Evolutionary conservation across 441 rosid species (phyloP), one percentile per base, ranked within the genome.

Genomic region (Brassica balearica): DNA sequence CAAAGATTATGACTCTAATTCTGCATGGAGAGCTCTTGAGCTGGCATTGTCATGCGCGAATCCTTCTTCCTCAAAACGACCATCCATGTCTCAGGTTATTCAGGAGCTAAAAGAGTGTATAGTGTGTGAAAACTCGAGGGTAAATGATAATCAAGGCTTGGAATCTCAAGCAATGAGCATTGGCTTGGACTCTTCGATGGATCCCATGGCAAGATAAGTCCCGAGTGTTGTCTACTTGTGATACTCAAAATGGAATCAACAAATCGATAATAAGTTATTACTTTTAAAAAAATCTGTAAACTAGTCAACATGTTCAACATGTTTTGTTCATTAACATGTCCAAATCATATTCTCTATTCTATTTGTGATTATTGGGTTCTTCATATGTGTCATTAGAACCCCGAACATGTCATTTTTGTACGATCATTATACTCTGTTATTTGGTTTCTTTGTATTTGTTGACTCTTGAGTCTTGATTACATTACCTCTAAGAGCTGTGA

Each of bases 21-120:
- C 56, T 48, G 56, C 56, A 5, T 48, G 56, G 56, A 48, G 56
- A 48, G 56, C 56, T 48, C 56, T 48, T 48, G 56, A 48, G 56
- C 51, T 48, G 2, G 56, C 56, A 48, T 4, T 48, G 19, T 48
- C 56, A 48, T 48, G 56, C 17, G 19, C 56, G 17, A n/a, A 48
- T 48, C 56, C 56, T 48, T 48, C 56, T 48, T 43, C n/a, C 56
- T 48, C 56, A 48, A 48, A 48, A 48, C 17, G 56, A 48, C 56
- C 17, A 43, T 43, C 17, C 56, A 48, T 48, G 56, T 48, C 56
- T 48, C 56, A 48, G 19, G 56, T 48, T 5, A 48, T 48, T 48
- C 56, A 48, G 2, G 56, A n/a, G 17, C 17, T 48, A 48, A 48
- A 3, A 48, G 56, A 48, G 56, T 48, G 56, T n/a, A n/a, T 48